Base-by-base conservation (phyloP, 306 rosid species). In the Carpinus fangiana region DNA sequence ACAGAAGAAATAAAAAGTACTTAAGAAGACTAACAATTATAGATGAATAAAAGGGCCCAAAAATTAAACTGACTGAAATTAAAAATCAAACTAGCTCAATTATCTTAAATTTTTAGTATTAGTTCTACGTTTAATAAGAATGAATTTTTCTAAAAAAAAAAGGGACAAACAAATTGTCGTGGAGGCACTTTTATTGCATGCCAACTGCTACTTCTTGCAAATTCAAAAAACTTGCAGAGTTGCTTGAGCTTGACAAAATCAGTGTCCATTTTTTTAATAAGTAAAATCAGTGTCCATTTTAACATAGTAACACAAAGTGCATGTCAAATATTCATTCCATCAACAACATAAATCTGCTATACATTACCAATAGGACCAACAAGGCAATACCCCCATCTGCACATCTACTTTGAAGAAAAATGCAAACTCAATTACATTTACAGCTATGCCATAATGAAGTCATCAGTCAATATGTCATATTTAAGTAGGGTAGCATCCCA, bases 1-100 rank as follows among this genome's bases (percentile, higher is more conserved):
- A 72, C 57, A 74, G 21, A 55, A 55, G 59, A 70, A 50, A 67
- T 67, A 31, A 67, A 67, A 2, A 11, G 16, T 67, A n/a, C 51
- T 38, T 67, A 4, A 67, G 47, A 9, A 41, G 13, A 41, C 50
- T 38, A n/a, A 67, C 26, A 18, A 11, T 38, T 8, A 66, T 18
- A 67, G 72, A 67, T 9, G 28, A 41, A 28, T 66, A 10, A 9
- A 41, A 67, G 41, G 48, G 51, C 11, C 50, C 12, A 43, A 66
- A 41, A 41, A 21, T 66, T 18, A 41, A 26, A 66, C 48, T 36
- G 72, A 18, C 10, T 41, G 72, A 41, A 41, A 38, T 41, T 65
- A 16, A 62, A 62, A 65, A 17, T 20, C 26, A 41, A 16, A 41
- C 51, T 41, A 66, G 72, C 48, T 66, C 26, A 66, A 38, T 66